Base-by-base conservation (phyloP, 1,139 yeast genomes). In the Saccharomycopsis hybrid region DNA sequence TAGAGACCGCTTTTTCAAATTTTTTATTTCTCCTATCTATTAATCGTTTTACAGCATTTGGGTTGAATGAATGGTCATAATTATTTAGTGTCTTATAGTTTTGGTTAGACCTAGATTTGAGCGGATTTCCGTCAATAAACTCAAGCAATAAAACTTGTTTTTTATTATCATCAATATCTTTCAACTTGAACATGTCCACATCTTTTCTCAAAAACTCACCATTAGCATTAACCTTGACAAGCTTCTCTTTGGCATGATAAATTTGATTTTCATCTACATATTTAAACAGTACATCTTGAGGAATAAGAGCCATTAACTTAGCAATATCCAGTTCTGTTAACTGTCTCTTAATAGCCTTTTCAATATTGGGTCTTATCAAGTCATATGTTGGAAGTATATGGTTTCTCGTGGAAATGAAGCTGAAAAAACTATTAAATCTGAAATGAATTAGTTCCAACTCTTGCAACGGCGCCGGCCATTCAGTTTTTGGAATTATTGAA, bases 241-340 rank as follows among this genome's bases (percentile, higher is more conserved):
- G 59, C 73, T 85, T 64, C 56, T 53, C 55, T 32, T 74, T 62
- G 59, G 70, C 78, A 55, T 72, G 58, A 52, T 70, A 64, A 32
- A 83, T 66, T 57, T 83, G 87, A 59, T 82, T 80, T 61, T 81
- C 86, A 60, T 85, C 90, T 38, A 85, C 81, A 62, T 86, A 89
- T 47, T 78, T 86, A 58, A 82, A 80, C 2, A 80, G 68, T 24
- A 85, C 77, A 46, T 83, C 90, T 27, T 74, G 68, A 0, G 96
- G 95, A 9, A 85, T 62, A 2, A 90, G 61, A n/a, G 67, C 73
- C 46, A 73, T 76, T 42, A 89, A 73, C 51, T 73, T 71, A 1
- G 95, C 87, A 42, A 85, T 72, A 61, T 86, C 95, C 7, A 65
- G 60, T 36, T 65, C 59, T 2, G 63, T 58, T 32, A 76, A 57